Evolutionary conservation across 2,329 filamentous ascomycete species (phyloP), one percentile per base, ranked within the genome.

Genomic region (Eutypella sp.): DNA sequence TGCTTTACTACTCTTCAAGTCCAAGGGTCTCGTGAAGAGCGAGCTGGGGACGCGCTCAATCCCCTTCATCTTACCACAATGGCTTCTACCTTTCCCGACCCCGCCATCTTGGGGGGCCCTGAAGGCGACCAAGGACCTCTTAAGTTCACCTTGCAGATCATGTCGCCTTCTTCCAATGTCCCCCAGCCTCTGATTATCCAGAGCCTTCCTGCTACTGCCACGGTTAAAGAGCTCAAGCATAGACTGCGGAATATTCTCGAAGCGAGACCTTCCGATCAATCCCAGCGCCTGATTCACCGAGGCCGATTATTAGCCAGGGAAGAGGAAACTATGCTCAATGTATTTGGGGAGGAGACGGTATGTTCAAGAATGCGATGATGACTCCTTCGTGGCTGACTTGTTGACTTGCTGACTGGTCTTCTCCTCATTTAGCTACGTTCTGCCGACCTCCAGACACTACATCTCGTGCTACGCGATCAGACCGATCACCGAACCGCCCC

Each of bases 211-310:
- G 67, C 69, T 34, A 66, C 67, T 2, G 79, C 75, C 2, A 82
- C 78, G 0, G 67, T 84, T 40, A 72, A 71, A 46, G 67, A 81
- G 59, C 64, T 84, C 27, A 84, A 83, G 59, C 72, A 74, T 37
- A 76, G 67, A 58, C 81, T 84, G 47, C 75, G 78, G 25, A 69
- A 79, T 54, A 57, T 62, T 3, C 59, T 83, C 36, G 64, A 70
- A 20, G 60, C 73, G 38, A 74, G 70, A 42, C 79, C 79, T 3
- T 55, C 70, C 15, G 71, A 80, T 48, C 72, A 79, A 27, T 70
- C 74, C 27, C 78, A 84, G 59, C 71, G 81, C 36, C 64, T 85
- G 47, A 84, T 85, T 31, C 74, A 84, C 55, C 70, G 76, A 36
- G 81, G 81, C 1, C 74, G 79, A 29, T 69, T 81, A 40, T 64